Conservation (phyloP, 2,329 filamentous ascomycete genomes). For the Lachnellula subtilissima region DNA sequence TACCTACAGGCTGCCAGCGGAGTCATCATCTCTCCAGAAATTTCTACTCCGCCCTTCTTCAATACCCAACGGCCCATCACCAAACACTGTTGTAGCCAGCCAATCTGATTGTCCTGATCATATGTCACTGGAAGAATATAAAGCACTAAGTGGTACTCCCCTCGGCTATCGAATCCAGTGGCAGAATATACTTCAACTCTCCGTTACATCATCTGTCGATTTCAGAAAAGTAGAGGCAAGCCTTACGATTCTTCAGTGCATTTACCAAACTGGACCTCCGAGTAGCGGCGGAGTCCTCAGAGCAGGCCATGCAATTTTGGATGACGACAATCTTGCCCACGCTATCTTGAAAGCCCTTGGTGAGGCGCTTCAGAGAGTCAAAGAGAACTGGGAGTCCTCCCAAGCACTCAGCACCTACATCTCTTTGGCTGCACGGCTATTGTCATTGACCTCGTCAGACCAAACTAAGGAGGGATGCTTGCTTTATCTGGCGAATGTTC, state of each 20-base stretch:
- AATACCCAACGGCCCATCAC: neutral
- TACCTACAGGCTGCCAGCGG: neutral
- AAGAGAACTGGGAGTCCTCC: slow-evolving; percentile 48
- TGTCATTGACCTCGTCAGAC: slow-evolving; percentile 33
- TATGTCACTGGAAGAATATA: slow-evolving; percentile 51
- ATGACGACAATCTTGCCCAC: slow-evolving; percentile 31
- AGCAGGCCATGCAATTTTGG: slow-evolving; percentile 33
- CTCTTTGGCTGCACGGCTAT: slow-evolving; percentile 36
- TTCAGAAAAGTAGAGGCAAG: slow-evolving; percentile 46
- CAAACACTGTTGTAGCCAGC: slow-evolving; percentile 40
- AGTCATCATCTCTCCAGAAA: slow-evolving; percentile 3
- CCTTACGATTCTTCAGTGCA: slow-evolving; percentile 44
- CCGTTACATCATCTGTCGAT: slow-evolving; percentile 43
- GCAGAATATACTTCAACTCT: slow-evolving; percentile 48
- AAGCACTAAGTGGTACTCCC: slow-evolving; percentile 43
- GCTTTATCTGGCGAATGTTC: slow-evolving; percentile 27
- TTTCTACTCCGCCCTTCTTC: neutral
- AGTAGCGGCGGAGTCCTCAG: slow-evolving; percentile 22
- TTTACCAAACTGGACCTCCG: slow-evolving; percentile 42
- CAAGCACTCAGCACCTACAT: slow-evolving; percentile 38
- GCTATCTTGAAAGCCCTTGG: slow-evolving; percentile 33
- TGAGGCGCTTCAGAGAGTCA: slow-evolving; percentile 32
- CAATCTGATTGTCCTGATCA: slow-evolving; percentile 43
- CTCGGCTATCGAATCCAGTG: slow-evolving; percentile 48
- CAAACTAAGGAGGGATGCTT: slow-evolving; percentile 26